Evolutionary conservation across 1,139 yeast species (phyloP).

Genomic region (Yamadazyma songkhlaensis): DNA sequence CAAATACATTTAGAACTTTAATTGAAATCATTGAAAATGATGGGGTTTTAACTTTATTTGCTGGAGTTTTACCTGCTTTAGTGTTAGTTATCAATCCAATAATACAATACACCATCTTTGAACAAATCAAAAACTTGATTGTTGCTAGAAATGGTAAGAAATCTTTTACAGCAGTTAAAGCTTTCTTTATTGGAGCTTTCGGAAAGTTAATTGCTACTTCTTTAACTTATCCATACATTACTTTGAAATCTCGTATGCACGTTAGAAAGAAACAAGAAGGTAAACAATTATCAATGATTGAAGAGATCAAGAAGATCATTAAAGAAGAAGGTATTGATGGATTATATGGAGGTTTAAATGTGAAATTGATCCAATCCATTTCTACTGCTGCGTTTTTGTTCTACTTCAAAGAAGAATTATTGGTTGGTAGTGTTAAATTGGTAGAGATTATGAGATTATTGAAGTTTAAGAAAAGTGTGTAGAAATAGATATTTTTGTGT

Average conservation of each 20-base stretch:
- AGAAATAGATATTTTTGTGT: neutral
- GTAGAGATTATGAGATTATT: conserved; percentile 36
- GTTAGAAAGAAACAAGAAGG: conserved; percentile 43
- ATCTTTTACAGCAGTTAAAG: conserved; percentile 59
- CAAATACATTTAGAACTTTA: conserved; percentile 53
- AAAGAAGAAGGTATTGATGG: conserved; percentile 70
- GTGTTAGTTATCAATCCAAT: conserved; percentile 85
- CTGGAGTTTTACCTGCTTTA: conserved; percentile 85
- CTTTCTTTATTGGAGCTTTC: conserved; percentile 83
- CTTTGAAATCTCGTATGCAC: conserved; percentile 87
- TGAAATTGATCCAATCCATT: conserved; percentile 81
- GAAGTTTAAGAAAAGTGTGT: conserved; percentile 14
- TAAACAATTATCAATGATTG: conserved; percentile 29
- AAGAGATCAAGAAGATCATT: conserved; percentile 50
- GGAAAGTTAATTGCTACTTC: conserved; percentile 87
- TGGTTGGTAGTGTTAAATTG: conserved; percentile 47
- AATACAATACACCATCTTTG: conserved; percentile 88
- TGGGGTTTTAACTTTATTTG: conserved; percentile 71
- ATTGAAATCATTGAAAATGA: conserved; percentile 64
- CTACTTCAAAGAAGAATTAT: conserved; percentile 85
- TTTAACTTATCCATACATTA: conserved; percentile 86
- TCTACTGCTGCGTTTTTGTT: conserved; percentile 87
- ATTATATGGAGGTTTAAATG: conserved; percentile 75
- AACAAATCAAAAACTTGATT: conserved; percentile 72
- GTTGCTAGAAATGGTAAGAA: conserved; percentile 49